Base-by-base conservation (phyloP, 2,329 filamentous ascomycete genomes). In the Phoma sp. region DNA sequence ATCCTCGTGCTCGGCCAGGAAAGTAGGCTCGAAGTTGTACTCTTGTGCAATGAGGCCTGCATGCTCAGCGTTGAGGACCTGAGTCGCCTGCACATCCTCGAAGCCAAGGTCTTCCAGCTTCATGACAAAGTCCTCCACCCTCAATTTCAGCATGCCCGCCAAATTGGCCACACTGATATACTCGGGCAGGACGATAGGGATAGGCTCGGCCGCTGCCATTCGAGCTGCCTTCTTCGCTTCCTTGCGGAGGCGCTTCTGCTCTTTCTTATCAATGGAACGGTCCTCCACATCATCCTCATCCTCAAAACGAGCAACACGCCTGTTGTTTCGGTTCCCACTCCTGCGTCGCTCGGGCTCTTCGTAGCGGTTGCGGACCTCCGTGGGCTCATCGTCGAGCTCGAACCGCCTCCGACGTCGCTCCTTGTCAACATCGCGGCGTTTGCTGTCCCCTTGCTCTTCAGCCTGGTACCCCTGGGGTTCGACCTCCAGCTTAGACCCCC, bases 21-120 rank as follows among this genome's bases (percentile, higher is more conserved):
- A 84, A 2, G 89, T 87, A 0, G 93, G 90, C 56, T 98, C 92
- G 62, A 89, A 96, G 44, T 93, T 93, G 72, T 93, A 98, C 71
- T 99, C 93, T 75, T 91, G 87, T 4, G 92, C 92, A 63, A 99
- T 89, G 48, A 99, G 82, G 7, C 90, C 90, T 2, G 93, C 93
- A 41, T 91, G 95, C 72, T 98, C 93, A 9, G 91, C 87, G 57
- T 93, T 93, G 72, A 99, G 84, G 57, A 99, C 86, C 68, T 93
- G 92, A 65, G 93, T 91, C 46, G 87, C 83, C 11, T 86, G 86
- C 13, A 93, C 85, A 45, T 93, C 89, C 65, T 96, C 91, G 61
- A 97, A 99, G 0, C 95, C 96, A 90, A 98, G 86, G 47, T 95
- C 85, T 69, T 87, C 84, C 74, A 99, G 82, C 67, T 92, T 91